These are phyloP conservation scores for Cephalotrichum gorgonifer DNA, from an alignment of 2,329 filamentous ascomycete genomes.

Conservation along the genomic window DNA sequence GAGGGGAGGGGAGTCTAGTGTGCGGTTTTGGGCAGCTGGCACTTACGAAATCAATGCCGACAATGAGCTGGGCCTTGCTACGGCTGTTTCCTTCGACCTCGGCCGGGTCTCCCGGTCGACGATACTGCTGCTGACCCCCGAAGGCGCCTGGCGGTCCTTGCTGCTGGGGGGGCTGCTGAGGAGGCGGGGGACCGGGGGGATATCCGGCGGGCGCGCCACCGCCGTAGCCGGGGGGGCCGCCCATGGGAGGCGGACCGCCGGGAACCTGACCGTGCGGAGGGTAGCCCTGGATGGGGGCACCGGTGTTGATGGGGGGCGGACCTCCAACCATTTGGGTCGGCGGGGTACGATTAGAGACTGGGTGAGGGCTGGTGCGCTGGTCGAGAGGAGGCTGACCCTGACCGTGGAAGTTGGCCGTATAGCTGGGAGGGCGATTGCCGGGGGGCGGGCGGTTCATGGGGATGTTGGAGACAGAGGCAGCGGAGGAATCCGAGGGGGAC, in stretches of 20 bases:
- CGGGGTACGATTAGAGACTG: slow-evolving; percentile 41
- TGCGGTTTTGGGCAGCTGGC: too few species aligned
- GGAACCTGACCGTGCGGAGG: slow-evolving; percentile 23
- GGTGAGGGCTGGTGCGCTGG: slow-evolving; percentile 42
- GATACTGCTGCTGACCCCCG: slow-evolving; percentile 11
- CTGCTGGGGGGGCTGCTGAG: slow-evolving; percentile 8
- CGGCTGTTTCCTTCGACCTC: slow-evolving; percentile 83
- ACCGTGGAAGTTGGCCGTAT: slow-evolving; percentile 44
- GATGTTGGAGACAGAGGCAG: slow-evolving; percentile 34
- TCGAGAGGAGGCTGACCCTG: slow-evolving; percentile 36
- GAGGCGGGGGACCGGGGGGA: slow-evolving; percentile 20
- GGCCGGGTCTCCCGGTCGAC: slow-evolving; percentile 35
- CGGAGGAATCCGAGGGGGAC: slow-evolving; percentile 34
- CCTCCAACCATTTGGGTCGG: slow-evolving; percentile 53
- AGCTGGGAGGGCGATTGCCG: slow-evolving; percentile 54
- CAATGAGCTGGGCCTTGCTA: slow-evolving; percentile 94
- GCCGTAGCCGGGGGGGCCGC: slow-evolving; percentile 33
- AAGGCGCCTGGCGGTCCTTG: slow-evolving; percentile 4
- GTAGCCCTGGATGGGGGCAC: slow-evolving; percentile 38
- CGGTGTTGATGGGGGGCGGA: slow-evolving; percentile 58
- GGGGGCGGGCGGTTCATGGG: slow-evolving; percentile 54
- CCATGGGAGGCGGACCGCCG: slow-evolving; percentile 13
- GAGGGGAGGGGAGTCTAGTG: background rate
- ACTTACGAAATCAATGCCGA: slow-evolving; percentile 95
- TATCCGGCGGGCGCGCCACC: slow-evolving; percentile 26